Evolutionary conservation across 1,284 basidiomycete genomes (phyloP).

Genomic region (Sporisorium exsertum): DNA sequence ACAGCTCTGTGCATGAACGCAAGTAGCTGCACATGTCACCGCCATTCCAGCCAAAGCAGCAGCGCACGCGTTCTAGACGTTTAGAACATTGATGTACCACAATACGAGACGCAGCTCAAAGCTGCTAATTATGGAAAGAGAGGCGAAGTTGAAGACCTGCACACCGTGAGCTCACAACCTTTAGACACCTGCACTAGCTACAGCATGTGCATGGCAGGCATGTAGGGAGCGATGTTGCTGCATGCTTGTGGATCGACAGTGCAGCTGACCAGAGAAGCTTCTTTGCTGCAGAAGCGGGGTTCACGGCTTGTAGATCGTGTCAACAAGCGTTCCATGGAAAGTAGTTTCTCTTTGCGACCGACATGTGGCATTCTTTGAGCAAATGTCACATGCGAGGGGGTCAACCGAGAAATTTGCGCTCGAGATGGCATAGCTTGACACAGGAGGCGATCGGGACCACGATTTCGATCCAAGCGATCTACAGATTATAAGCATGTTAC

Average conservation of each 20-base stretch:
- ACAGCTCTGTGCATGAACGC: background rate
- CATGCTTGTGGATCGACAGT: slow-evolving; percentile 1
- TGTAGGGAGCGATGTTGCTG: background rate
- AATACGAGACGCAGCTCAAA: slow-evolving; percentile 17
- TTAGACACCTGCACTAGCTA: background rate
- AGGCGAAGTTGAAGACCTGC: slow-evolving; percentile 3
- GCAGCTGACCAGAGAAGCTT: no score
- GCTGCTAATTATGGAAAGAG: slow-evolving; percentile 15
- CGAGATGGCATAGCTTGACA: slow-evolving; percentile 15
- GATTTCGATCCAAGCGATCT: no score
- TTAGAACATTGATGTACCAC: slow-evolving; percentile 11
- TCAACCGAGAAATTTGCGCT: no score
- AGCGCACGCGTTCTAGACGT: background rate
- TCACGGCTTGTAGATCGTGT: no score
- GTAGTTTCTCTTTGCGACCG: background rate
- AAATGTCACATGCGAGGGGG: slow-evolving; percentile 32
- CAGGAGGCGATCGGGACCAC: background rate
- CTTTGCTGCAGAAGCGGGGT: background rate
- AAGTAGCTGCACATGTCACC: slow-evolving; percentile 3
- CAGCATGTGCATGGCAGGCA: slow-evolving; percentile 1
- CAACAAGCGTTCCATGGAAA: slow-evolving; percentile 1
- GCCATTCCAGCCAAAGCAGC: background rate
- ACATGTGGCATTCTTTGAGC: slow-evolving; percentile 21
- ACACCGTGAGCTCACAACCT: background rate
- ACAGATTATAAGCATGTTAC: no score